phyloP scores from a whole-genome alignment of 1,284 basidiomycete species.

The Cryptococcus hybrid region DNA sequence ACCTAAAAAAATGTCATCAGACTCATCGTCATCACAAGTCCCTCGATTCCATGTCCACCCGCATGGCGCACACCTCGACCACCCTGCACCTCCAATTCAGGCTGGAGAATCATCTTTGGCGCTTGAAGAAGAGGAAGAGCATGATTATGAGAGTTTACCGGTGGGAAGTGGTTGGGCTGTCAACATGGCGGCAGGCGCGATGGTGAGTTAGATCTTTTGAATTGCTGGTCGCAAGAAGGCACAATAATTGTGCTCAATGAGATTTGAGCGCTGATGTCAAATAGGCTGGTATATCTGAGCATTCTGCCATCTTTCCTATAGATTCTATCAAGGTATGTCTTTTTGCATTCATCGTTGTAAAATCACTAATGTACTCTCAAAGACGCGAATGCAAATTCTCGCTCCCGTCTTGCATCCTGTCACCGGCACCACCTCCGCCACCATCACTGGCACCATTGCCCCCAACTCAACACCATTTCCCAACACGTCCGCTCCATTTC shows the following conservation, averaged over 20 bases:
- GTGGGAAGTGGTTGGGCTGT: constrained; percentile 57
- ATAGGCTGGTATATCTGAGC: constrained; percentile 97
- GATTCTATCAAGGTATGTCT: constrained; percentile 91
- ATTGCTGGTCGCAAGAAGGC: neutral
- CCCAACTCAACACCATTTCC: constrained; percentile 37
- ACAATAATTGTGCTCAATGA: too few relatives aligned
- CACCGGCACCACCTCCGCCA: constrained; percentile 76
- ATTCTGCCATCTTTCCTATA: constrained; percentile 97
- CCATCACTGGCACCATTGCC: constrained; percentile 16
- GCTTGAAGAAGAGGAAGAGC: constrained; percentile 41
- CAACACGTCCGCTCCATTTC: constrained; percentile 58
- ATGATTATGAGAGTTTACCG: constrained; percentile 51
- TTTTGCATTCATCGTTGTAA: neutral
- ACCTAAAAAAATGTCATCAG: too few relatives aligned
- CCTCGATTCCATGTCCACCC: constrained; percentile 24
- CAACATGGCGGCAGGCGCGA: constrained; percentile 95
- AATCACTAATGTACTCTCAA: constrained; percentile 2
- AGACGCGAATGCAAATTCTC: constrained; percentile 99
- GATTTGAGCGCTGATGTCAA: neutral
- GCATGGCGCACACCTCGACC: constrained; percentile 24
- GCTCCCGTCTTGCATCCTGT: constrained; percentile 59
- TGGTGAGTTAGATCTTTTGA: constrained; percentile 59
- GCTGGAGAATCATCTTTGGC: constrained; percentile 20
- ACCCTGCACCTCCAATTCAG: constrained; percentile 14
- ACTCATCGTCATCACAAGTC: constrained; percentile 8